phyloP scores from a whole-genome alignment of 495 filamentous ascomycete genomes.

The Podospora bellae-mahoneyi region DNA sequence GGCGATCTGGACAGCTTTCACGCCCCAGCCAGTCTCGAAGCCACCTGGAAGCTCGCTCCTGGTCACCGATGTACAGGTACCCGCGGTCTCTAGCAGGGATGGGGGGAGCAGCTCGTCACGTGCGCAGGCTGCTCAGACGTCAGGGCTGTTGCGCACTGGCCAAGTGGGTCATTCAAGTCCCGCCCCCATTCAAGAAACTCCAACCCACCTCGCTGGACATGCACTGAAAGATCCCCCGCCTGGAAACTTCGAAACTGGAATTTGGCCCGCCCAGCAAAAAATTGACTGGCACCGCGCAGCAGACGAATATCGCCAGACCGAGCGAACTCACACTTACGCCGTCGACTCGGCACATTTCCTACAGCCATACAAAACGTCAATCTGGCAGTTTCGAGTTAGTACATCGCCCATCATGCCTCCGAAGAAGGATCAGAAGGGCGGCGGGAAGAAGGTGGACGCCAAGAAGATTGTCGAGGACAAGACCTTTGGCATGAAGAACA shows the following conservation, averaged over 20 bases:
- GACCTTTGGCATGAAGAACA: constrained; percentile 99
- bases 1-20: constrained; percentile 35
- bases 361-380: background rate
- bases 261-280: constrained; percentile 21
- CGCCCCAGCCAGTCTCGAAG: constrained; percentile 11
- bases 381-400: background rate
- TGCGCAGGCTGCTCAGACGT: constrained; percentile 20
- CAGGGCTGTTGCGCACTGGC: constrained; percentile 23
- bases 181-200: constrained; percentile 14
- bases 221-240: constrained; percentile 29
- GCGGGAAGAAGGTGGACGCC: constrained; percentile 48
- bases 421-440: constrained; percentile 70
- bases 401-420: constrained; percentile 72
- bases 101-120: constrained; percentile 16
- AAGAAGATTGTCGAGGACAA: constrained; percentile 80
- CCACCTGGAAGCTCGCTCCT: constrained; percentile 5
- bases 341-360: background rate
- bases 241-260: constrained; percentile 13
- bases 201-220: constrained; percentile 15
- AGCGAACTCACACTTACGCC: background rate
- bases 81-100: background rate
- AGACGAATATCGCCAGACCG: background rate
- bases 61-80: constrained; percentile 18
- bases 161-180: constrained; percentile 14
- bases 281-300: constrained; percentile 9